phyloP scores from a whole-genome alignment of 2,329 filamentous ascomycete species.

The Paraphoma sp. region DNA sequence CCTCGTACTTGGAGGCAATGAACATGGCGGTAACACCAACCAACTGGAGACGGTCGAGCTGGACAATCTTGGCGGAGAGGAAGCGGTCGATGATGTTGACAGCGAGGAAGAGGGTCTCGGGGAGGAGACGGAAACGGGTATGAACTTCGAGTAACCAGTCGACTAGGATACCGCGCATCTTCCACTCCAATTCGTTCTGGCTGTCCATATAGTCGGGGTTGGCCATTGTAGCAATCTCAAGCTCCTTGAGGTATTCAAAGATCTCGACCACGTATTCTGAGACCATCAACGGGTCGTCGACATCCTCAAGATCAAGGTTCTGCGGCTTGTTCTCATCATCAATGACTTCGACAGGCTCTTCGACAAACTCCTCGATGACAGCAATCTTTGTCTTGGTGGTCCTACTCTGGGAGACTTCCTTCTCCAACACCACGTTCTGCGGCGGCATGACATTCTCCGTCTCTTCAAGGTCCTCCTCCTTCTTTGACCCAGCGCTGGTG shows the following conservation, averaged over 20 bases:
- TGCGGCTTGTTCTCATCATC: conserved; percentile 42
- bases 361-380: conserved; percentile 27
- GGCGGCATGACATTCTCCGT: conserved; percentile 64
- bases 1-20: conserved; percentile 98
- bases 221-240: conserved; percentile 81
- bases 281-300: conserved; percentile 95
- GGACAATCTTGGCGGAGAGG: conserved; percentile 92
- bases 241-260: conserved; percentile 90
- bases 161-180: conserved; percentile 94
- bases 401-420: conserved; percentile 35
- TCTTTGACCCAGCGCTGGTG: conserved; percentile 59
- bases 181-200: conserved; percentile 96
- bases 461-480: conserved; percentile 61
- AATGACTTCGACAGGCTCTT: conserved; percentile 19
- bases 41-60: conserved; percentile 92
- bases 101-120: conserved; percentile 93
- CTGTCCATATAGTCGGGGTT: conserved; percentile 95
- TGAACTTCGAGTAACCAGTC: conserved; percentile 99
- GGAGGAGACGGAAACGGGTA: conserved; percentile 92
- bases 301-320: conserved; percentile 83
- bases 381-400: conserved; percentile 26
- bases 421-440: conserved; percentile 60
- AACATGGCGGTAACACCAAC: conserved; percentile 99
- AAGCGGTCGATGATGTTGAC: conserved; percentile 99
- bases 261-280: conserved; percentile 97